Evolutionary conservation across 2,329 filamentous ascomycete species (phyloP).

Genomic region (Cordyceps cateniannulata): DNA sequence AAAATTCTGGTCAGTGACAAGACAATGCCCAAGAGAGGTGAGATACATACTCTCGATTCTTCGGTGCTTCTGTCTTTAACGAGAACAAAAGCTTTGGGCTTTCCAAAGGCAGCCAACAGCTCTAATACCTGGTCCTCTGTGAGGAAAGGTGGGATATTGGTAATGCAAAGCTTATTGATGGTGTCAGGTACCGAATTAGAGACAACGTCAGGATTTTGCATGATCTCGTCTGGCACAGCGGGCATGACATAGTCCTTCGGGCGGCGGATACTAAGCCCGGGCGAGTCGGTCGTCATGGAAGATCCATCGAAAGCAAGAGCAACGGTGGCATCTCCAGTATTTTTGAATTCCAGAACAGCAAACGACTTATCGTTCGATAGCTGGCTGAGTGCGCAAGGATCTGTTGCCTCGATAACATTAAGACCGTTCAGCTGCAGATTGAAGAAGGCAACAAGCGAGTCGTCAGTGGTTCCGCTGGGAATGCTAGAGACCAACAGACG

Average conservation of each 20-base stretch:
- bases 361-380: constrained; percentile 73
- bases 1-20: constrained; percentile 21
- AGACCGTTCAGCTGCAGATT: constrained; percentile 96
- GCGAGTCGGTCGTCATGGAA: constrained; percentile 68
- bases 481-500: constrained; percentile 85
- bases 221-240: constrained; percentile 63
- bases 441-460: constrained; percentile 76
- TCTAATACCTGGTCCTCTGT: constrained; percentile 89
- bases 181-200: constrained; percentile 82
- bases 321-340: constrained; percentile 79
- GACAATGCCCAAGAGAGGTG: background rate
- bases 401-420: constrained; percentile 76
- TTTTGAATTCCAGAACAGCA: constrained; percentile 87
- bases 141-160: constrained; percentile 82
- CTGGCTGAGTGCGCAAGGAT: constrained; percentile 80
- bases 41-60: constrained; percentile 68
- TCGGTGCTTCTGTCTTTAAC: constrained; percentile 82
- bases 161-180: constrained; percentile 89
- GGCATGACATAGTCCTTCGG: constrained; percentile 98
- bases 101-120: constrained; percentile 83
- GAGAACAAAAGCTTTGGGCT: constrained; percentile 84
- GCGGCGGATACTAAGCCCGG: constrained; percentile 67
- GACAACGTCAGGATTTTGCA: constrained; percentile 69
- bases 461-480: constrained; percentile 65
- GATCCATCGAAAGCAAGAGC: constrained; percentile 87